Base-by-base conservation (phyloP, 148 eudicot species). In the Rhododendron molle region DNA sequence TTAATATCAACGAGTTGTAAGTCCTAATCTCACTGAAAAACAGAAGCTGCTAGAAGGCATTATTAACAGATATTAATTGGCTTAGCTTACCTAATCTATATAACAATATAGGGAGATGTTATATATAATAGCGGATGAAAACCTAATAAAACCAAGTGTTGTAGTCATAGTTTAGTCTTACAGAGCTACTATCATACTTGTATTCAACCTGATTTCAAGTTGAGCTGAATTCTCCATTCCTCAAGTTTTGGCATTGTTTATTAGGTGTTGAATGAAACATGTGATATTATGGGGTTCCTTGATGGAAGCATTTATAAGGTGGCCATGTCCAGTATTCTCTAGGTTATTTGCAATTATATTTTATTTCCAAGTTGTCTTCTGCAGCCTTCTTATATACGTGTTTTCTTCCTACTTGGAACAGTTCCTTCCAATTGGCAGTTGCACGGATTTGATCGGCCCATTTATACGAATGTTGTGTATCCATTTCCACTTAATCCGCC, bases 361-460 rank as follows among this genome's bases (percentile, higher is more conserved):
- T 69, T 28, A n/a, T 83, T 72, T 85, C 13, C 77, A 65, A 81
- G 47, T 81, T 14, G 43, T 46, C 34, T 46, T 82, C 50, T 50
- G 26, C 80, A 20, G 49, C 69, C 21, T 62, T 83, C 54, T 86
- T 81, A 50, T 47, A 43, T 76, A 11, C 71, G n/a, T 65, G 18
- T 71, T 56, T 83, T 18, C 76, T 67, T 80, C 34, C 81, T 86
- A 80, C 60, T 86, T 86, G 88, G 87, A 77, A 81, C 97, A 96
- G 98, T 96, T 89, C 99, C 99, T 72, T 95, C 96, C 67, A 96
- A 93, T 87, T 96, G 99, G 99, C 95, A 96, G 93, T 90, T 95
- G 98, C 99, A 96, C 85, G 98, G 98, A 87, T 94, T 90, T 90
- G 98, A 92, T 86, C 90, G 78, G 87, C 99, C 99, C 87, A 96